Conservation (phyloP, 129 eudicot species). For the Escallonia herrerae region DNA sequence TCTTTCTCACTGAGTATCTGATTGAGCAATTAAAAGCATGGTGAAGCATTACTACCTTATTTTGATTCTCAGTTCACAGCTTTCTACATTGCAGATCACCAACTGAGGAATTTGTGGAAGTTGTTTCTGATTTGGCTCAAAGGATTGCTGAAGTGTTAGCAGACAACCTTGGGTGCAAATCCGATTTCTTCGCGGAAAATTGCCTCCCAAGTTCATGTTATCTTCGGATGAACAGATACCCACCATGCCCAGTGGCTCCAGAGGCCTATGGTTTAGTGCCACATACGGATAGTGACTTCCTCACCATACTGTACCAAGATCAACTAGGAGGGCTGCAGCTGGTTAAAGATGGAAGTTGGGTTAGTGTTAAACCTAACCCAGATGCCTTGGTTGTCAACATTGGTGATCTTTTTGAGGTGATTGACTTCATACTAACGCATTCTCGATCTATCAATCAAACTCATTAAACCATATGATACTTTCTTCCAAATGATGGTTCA, state of each 20-base stretch:
- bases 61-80: too few relatives aligned
- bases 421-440: neutral
- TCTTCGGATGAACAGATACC: conserved; percentile 23
- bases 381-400: conserved; percentile 15
- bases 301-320: conserved; percentile 21
- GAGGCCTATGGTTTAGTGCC: conserved; percentile 16
- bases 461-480: too few relatives aligned
- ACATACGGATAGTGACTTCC: conserved; percentile 21
- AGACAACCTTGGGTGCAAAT: neutral
- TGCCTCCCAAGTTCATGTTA: conserved; percentile 13
- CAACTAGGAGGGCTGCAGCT: conserved; percentile 19
- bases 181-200: neutral
- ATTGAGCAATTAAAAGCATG: too few relatives aligned
- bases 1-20: too few relatives aligned
- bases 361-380: conserved; percentile 16
- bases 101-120: conserved; percentile 6
- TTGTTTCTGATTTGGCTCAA: neutral
- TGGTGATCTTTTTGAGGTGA: conserved; percentile 25
- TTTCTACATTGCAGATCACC: conserved; percentile 7
- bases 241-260: conserved; percentile 9
- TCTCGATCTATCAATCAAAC: neutral
- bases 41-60: too few relatives aligned
- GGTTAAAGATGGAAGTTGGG: conserved; percentile 14
- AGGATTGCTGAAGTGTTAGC: conserved; percentile 14
- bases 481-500: too few relatives aligned